These are phyloP conservation scores for Favolaschia claudopus DNA, from an alignment of 768 basidiomycete species.

Conservation along the genomic window DNA sequence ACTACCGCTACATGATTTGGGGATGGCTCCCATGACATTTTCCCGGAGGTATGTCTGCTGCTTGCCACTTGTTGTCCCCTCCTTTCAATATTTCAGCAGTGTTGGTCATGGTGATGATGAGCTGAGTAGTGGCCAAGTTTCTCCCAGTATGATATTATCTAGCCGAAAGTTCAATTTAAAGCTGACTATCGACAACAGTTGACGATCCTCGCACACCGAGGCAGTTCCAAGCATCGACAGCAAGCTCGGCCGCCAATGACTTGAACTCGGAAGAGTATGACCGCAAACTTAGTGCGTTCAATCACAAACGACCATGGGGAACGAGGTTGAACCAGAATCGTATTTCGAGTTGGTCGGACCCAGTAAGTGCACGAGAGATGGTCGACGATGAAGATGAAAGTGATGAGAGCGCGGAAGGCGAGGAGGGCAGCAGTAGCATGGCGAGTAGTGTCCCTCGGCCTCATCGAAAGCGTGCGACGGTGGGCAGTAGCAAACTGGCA, in stretches of 20 bases:
- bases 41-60: conserved; percentile 1
- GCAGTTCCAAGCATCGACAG: conserved; percentile 29
- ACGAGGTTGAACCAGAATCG: conserved; percentile 46
- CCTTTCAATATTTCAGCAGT: conserved; percentile 10
- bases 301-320: conserved; percentile 50
- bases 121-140: conserved; percentile 81
- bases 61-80: neutral
- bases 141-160: conserved; percentile 45
- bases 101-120: conserved; percentile 64
- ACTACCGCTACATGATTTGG: conserved; percentile 10
- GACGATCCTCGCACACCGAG: conserved; percentile 28
- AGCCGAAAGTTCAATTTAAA: neutral
- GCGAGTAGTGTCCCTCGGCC: neutral
- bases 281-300: conserved; percentile 44
- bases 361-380: conserved; percentile 49
- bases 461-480: neutral
- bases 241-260: conserved; percentile 37
- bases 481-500: conserved; percentile 10
- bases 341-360: conserved; percentile 64
- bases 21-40: conserved; percentile 9
- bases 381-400: conserved; percentile 39
- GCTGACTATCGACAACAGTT: neutral
- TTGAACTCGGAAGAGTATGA: conserved; percentile 39
- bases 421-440: conserved; percentile 15
- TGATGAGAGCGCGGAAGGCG: conserved; percentile 33